Conservation (phyloP, 495 filamentous ascomycete species). For the Talaromyces thailandensis region DNA sequence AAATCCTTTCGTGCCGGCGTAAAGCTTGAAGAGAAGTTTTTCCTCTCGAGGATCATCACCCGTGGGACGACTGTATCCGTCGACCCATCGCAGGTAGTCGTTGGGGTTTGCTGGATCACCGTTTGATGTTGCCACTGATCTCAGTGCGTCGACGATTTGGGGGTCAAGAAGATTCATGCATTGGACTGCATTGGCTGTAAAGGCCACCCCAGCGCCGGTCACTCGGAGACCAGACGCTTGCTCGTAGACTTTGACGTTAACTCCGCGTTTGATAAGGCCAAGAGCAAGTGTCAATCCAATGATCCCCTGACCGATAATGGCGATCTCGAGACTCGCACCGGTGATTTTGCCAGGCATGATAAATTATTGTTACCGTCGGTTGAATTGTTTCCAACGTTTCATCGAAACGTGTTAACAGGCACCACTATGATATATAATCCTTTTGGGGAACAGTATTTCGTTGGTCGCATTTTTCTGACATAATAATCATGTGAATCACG, state of each 20-base stretch:
- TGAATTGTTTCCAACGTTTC: too few relatives aligned
- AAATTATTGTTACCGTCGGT: too few relatives aligned
- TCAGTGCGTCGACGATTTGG: constrained; percentile 10
- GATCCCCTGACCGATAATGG: too few relatives aligned
- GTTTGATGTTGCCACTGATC: constrained; percentile 10
- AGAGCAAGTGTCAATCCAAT: too few relatives aligned
- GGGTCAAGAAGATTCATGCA: constrained; percentile 19
- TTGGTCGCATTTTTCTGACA: too few relatives aligned
- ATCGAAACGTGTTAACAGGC: too few relatives aligned
- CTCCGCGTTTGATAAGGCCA: too few relatives aligned
- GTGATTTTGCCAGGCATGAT: too few relatives aligned
- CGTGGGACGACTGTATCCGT: constrained; percentile 22
- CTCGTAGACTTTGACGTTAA: constrained; percentile 24
- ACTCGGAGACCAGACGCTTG: constrained; percentile 24
- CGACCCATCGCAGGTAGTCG: constrained; percentile 22
- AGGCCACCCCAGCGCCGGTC: constrained; percentile 37
- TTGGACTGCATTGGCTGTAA: constrained; percentile 24
- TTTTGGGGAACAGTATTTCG: too few relatives aligned
- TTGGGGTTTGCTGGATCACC: constrained; percentile 11
- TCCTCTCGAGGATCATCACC: not conserved
- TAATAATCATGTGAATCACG: too few relatives aligned
- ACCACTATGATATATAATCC: too few relatives aligned
- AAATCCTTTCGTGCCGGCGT: constrained; percentile 25
- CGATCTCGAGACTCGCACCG: too few relatives aligned
- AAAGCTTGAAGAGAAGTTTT: constrained; percentile 18